A percentile compares a stretch with the other conserved stretches of the same genome.
These are phyloP conservation scores for Ramaria sp. DNA, from an alignment of 768 basidiomycete species.

Conservation along the genomic window DNA sequence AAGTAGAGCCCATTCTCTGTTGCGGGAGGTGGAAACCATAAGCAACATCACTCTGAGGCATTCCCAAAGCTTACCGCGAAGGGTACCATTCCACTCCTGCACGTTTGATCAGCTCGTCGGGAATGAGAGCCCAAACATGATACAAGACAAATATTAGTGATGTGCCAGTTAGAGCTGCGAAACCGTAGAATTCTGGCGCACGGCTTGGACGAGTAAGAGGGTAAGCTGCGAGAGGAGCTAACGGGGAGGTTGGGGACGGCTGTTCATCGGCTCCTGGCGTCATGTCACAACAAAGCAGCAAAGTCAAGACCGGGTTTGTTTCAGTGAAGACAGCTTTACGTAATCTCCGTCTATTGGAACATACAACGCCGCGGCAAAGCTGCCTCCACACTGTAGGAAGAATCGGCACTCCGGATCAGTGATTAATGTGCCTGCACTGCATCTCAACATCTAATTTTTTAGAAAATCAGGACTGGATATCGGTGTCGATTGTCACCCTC, in stretches of 20 bases:
- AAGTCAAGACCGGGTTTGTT: no score
- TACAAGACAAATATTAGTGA: constrained; percentile 60
- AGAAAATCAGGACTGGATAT: no score
- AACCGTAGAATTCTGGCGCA: constrained; percentile 84
- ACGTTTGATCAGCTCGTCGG: constrained; percentile 55
- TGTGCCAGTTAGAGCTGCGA: constrained; percentile 76
- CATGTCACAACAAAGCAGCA: no score
- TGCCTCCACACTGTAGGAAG: no score
- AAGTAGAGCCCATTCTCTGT: constrained; percentile 78
- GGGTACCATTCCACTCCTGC: constrained; percentile 80
- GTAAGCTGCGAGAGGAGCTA: constrained; percentile 33
- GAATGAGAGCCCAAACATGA: constrained; percentile 71
- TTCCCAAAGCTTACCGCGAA: constrained; percentile 46
- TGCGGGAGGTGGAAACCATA: neutral
- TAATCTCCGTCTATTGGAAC: no score
- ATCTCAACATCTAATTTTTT: no score
- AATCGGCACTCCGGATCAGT: no score
- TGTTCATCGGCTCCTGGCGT: neutral
- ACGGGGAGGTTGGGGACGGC: constrained; percentile 31
- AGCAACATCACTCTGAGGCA: neutral
- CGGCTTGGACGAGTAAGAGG: constrained; percentile 43
- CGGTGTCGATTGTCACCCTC: no score
- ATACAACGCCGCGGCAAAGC: no score
- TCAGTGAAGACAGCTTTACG: no score
- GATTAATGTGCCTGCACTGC: no score